These are phyloP conservation scores for Penicillium lagena DNA, from an alignment of 495 filamentous ascomycete species.

Conservation along the genomic window DNA sequence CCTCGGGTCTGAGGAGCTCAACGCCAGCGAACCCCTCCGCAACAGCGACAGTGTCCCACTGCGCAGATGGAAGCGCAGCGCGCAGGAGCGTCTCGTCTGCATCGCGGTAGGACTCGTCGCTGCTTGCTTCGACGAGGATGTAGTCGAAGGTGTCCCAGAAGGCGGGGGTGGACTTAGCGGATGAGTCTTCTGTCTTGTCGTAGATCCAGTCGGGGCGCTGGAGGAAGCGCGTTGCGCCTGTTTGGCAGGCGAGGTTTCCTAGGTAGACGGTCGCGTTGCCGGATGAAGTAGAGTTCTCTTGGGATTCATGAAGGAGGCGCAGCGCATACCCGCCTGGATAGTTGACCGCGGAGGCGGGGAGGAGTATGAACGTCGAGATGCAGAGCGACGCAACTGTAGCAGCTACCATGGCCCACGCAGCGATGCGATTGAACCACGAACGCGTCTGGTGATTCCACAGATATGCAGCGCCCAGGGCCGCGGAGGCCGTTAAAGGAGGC, in stretches of 20 bases:
- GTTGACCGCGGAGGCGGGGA: conserved; percentile 66
- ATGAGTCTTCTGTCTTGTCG: conserved; percentile 47
- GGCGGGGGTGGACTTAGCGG: conserved; percentile 43
- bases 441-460: conserved; percentile 66
- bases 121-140: conserved; percentile 56
- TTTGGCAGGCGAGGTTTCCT: conserved; percentile 87
- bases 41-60: conserved; percentile 65
- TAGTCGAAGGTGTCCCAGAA: conserved; percentile 89
- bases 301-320: conserved; percentile 36
- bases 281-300: conserved; percentile 7
- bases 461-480: conserved; percentile 66
- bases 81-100: conserved; percentile 11
- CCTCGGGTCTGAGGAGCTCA: conserved; percentile 52
- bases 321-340: conserved; percentile 83
- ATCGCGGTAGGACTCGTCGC: conserved; percentile 25
- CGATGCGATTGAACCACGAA: conserved; percentile 23
- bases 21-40: conserved; percentile 69
- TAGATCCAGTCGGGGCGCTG: conserved; percentile 47
- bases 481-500: conserved; percentile 71
- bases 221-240: conserved; percentile 84
- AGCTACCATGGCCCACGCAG: conserved; percentile 51
- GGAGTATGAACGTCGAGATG: conserved; percentile 56
- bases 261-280: conserved; percentile 55
- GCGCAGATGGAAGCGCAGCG: conserved; percentile 11
- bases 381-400: conserved; percentile 55